Conservation (phyloP, 441 rosid species). For the Raphanus hybrid region DNA sequence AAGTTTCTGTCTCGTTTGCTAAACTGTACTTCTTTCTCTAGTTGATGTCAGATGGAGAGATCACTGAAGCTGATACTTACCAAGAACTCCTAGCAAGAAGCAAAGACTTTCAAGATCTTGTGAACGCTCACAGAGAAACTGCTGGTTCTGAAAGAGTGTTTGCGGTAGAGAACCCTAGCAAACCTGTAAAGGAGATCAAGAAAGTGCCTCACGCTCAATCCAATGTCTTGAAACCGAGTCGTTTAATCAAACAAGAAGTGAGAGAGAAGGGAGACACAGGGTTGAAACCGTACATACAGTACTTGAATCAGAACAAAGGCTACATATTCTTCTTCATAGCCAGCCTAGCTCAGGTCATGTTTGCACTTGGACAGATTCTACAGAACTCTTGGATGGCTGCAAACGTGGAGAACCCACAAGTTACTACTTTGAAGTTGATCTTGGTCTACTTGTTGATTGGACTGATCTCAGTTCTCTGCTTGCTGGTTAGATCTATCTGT, state of each 20-base stretch:
- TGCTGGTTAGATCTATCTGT: constrained; percentile 61
- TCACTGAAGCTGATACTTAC: constrained; percentile 73
- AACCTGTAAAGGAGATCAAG: constrained; percentile 61
- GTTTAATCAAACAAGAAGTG: constrained; percentile 85
- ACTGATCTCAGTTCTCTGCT: constrained; percentile 48
- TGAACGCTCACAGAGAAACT: constrained; percentile 92
- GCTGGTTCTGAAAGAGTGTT: constrained; percentile 79
- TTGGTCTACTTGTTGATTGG: constrained; percentile 78
- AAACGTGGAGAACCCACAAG: constrained; percentile 76
- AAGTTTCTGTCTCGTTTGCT: not conserved
- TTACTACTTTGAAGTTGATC: constrained; percentile 68
- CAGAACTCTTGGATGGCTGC: constrained; percentile 98
- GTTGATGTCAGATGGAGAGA: constrained; percentile 95
- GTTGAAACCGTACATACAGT: constrained; percentile 68
- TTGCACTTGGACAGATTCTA: constrained; percentile 65
- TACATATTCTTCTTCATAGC: constrained; percentile 66
- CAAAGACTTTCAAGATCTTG: constrained; percentile 85
- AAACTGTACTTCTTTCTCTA: constrained; percentile 43
- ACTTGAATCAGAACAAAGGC: constrained; percentile 84
- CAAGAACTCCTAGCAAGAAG: constrained; percentile 70
- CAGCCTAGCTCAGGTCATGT: constrained; percentile 52
- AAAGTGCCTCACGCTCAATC: constrained; percentile 51
- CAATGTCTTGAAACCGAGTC: constrained; percentile 59
- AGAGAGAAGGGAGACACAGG: constrained; percentile 88
- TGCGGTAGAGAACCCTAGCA: constrained; percentile 43